Conservation (phyloP, 108 stramenopile species). For the Pseudonitzschia delicatissima region DNA sequence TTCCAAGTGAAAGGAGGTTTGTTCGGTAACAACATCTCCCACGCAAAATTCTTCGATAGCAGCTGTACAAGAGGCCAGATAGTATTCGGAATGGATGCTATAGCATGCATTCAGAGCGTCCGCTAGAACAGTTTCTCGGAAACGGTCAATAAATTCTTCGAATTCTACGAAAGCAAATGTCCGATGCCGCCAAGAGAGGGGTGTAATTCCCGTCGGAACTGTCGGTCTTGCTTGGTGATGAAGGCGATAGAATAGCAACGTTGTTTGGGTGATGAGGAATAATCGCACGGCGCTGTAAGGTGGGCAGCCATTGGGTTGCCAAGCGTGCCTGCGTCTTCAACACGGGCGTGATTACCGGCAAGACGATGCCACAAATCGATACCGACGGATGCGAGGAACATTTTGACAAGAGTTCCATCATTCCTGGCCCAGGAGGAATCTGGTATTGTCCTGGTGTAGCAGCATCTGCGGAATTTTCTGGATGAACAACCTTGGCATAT, state of each 20-base stretch:
- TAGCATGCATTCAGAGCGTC: conserved; percentile 60
- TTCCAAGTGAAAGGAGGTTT: conserved; percentile 68
- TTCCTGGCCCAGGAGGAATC: conserved; percentile 34
- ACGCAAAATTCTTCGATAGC: conserved; percentile 77
- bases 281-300: conserved; percentile 72
- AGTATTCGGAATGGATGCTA: conserved; percentile 35
- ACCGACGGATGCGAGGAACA: conserved; percentile 61
- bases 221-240: not conserved
- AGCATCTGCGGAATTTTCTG: conserved; percentile 8
- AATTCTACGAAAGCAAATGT: conserved; percentile 38
- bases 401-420: conserved; percentile 63
- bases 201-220: not conserved
- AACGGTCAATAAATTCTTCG: conserved; percentile 49
- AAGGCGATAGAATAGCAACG: not conserved
- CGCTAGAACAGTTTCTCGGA: conserved; percentile 49
- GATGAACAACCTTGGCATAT: conserved; percentile 27
- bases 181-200: conserved; percentile 21
- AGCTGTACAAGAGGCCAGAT: conserved; percentile 60
- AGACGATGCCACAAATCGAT: conserved; percentile 53
- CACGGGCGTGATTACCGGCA: conserved; percentile 46
- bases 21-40: conserved; percentile 16
- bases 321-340: conserved; percentile 37
- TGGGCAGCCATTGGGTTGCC: conserved; percentile 53
- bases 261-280: conserved; percentile 46
- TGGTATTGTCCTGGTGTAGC: not conserved